Evolutionary conservation across 192 early-diverging fungal genomes (phyloP), one percentile per base, ranked within the genome.

Genomic region (Chytriomyces hyalinus): DNA sequence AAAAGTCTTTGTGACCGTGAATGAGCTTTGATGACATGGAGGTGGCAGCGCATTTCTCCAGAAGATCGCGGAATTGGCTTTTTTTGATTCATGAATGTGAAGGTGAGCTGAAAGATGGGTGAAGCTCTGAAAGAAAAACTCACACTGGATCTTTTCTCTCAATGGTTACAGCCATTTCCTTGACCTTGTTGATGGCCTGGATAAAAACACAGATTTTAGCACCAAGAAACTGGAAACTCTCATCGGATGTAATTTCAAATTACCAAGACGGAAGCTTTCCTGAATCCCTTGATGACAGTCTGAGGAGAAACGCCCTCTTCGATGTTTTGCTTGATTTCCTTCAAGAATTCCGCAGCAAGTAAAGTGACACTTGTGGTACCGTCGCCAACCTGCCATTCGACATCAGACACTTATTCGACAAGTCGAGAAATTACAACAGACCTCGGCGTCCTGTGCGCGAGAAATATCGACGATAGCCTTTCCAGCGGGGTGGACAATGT

Each of bases 11-110:
- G 79, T 99, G 96, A 46, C 94, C 94, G 69, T 95, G 94, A 76
- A 99, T 96, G 63, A 99, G 82, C 88, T 99, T 99, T 47, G 96
- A 97, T 61, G 94, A 96, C 96, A 99, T 98, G 83, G 94, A 94
- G 5, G 97, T 99, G 36, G 90, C 89, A n/a, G 97, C 96, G 81
- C 96, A 98, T 85, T 99, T 99, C 77, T 93, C 89, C 45, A 99
- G 89, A 43, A 98, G 80, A 70, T 90, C 87, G 24, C 95, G 92
- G 90, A 97, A 95, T 81, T 96, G 92, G 49, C 91, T 92, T 69
- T 9, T 43, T 36, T 36, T n/a, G 28, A 36, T 36, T 36, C 28
- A 36, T 36, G 28, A 78, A 63, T 9, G 20, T 13, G 2, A 17
- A 78, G 64, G 17, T 67, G 4, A 43, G 24, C 0, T 49, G 28